phyloP scores from a whole-genome alignment of 345 rosid genomes.

The Erodium maritimum region DNA sequence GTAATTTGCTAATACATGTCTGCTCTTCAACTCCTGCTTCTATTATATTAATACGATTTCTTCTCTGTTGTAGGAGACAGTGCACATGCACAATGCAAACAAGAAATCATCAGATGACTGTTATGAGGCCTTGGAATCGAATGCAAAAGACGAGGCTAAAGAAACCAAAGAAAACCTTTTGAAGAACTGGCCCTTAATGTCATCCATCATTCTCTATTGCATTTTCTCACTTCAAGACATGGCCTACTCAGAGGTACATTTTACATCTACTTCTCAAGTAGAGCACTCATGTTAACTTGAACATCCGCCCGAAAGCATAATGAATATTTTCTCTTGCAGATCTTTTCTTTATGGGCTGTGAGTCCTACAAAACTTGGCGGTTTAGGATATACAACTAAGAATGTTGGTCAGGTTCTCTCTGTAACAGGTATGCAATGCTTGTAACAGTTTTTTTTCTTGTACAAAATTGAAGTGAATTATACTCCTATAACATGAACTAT shows the following conservation, averaged over 20 bases:
- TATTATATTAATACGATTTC: too few relatives aligned
- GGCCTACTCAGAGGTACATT: constrained; percentile 81
- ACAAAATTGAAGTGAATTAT: too few relatives aligned
- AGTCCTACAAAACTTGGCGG: constrained; percentile 70
- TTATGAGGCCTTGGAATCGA: constrained; percentile 31
- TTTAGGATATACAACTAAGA: constrained; percentile 44
- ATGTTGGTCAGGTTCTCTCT: constrained; percentile 70
- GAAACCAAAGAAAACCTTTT: constrained; percentile 30
- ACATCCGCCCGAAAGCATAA: background rate
- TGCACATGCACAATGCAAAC: constrained; percentile 42
- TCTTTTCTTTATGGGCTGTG: constrained; percentile 83
- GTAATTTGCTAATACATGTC: too few relatives aligned
- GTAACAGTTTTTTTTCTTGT: background rate
- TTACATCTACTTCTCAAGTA: background rate
- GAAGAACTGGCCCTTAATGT: constrained; percentile 81
- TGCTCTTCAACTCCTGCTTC: too few relatives aligned
- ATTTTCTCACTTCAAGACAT: constrained; percentile 83
- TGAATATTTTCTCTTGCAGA: constrained; percentile 16
- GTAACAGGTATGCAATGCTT: constrained; percentile 39
- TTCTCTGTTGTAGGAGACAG: constrained; percentile 43
- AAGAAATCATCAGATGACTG: constrained; percentile 16
- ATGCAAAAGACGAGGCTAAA: constrained; percentile 13
- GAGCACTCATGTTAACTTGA: background rate
- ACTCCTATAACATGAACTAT: too few relatives aligned
- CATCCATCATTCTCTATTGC: constrained; percentile 76